These are phyloP conservation scores for Chlamydomonas reinhardtii DNA, from an alignment of 163 green algal genomes.

Conservation along the genomic window DNA sequence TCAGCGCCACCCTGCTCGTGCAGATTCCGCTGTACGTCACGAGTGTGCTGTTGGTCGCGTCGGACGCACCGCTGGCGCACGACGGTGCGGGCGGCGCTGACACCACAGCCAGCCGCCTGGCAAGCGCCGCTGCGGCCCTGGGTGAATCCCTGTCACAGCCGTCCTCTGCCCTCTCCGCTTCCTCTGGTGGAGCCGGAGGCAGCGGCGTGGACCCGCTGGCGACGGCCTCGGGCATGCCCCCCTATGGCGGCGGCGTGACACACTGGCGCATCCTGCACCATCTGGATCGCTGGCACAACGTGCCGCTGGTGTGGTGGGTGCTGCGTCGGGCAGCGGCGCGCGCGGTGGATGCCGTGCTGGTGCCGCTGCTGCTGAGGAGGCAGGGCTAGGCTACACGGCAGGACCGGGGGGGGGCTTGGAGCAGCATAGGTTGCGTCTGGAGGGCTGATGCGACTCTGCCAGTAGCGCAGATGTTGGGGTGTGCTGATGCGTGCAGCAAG, in stretches of 20 bases:
- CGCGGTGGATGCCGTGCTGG: constrained; percentile 7
- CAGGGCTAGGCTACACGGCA: no score
- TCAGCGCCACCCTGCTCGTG: no score
- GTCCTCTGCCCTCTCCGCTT: no score
- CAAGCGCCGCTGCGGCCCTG: constrained; percentile 18
- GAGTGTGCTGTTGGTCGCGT: constrained; percentile 27
- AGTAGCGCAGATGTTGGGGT: no score
- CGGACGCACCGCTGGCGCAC: constrained; percentile 8
- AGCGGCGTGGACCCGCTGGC: neutral
- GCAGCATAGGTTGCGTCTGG: no score
- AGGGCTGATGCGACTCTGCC: no score
- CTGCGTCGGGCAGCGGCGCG: constrained; percentile 4
- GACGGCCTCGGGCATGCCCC: no score
- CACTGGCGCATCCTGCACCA: constrained; percentile 42
- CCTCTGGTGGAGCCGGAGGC: no score
- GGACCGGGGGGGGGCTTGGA: no score
- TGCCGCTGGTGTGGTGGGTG: constrained; percentile 44
- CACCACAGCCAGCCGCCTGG: constrained; percentile 20
- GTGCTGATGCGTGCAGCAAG: no score
- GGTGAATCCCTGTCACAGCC: neutral
- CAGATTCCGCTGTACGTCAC: constrained; percentile 47
- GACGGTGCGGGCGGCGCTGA: neutral
- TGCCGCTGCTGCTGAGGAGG: constrained; percentile 7
- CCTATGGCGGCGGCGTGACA: neutral
- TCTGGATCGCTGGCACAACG: constrained; percentile 40